Conservation (phyloP, 148 eudicot species). For the Chenopodium formosanum region DNA sequence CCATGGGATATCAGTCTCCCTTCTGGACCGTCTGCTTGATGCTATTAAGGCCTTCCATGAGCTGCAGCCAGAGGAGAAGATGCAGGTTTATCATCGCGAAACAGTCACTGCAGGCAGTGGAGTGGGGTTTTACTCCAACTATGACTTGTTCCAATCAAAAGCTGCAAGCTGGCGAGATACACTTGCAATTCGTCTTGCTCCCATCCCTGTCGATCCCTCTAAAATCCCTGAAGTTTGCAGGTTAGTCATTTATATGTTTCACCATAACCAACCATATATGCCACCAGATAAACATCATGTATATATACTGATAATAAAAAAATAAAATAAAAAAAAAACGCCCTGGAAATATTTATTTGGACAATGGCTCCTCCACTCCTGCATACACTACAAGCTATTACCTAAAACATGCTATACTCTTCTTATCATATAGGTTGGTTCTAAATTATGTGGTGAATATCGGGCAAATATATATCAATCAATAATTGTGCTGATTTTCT, state of each 20-base stretch:
- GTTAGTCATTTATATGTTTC: constrained; percentile 3
- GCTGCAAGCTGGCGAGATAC: constrained; percentile 90
- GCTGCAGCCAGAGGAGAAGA: constrained; percentile 26
- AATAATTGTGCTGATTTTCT: not conserved
- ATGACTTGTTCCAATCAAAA: constrained; percentile 56
- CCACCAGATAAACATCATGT: not conserved
- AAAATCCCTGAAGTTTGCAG: constrained; percentile 40
- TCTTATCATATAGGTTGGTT: not conserved
- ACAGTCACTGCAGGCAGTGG: constrained; percentile 26
- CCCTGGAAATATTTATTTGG: not conserved
- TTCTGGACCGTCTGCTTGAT: constrained; percentile 26
- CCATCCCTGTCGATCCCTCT: constrained; percentile 29
- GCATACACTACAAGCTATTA: not conserved
- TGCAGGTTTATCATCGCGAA: constrained; percentile 34
- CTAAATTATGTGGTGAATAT: not conserved
- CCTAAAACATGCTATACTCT: not conserved
- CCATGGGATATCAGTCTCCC: constrained; percentile 36
- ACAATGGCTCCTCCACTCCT: not conserved
- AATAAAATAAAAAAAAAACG: not conserved
- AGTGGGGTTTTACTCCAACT: constrained; percentile 43
- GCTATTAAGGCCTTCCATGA: constrained; percentile 43
- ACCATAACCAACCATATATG: not conserved
- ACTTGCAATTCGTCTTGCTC: constrained; percentile 40
- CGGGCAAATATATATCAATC: not conserved
- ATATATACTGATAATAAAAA: not conserved